Percentiles rank a stretch among this genome's conserved stretches.
Conservation (phyloP, 352 stramenopile species). For the Thraustochytrium sp. region DNA sequence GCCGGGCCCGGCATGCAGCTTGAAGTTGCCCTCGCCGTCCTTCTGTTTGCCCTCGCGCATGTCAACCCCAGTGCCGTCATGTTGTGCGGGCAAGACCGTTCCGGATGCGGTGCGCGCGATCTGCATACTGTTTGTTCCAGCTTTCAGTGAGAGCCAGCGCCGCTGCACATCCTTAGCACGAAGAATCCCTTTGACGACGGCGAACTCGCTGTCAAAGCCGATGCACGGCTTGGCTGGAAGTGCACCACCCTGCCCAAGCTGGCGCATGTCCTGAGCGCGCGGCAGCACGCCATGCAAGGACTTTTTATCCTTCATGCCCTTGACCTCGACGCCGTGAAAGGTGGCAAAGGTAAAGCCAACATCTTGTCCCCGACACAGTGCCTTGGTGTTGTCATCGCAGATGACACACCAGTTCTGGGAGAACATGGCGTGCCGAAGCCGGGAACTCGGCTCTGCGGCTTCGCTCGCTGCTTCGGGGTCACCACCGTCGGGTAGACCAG, state of each 20-base stretch:
- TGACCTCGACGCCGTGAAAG: background rate
- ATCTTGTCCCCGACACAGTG: background rate
- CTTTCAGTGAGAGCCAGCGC: no score
- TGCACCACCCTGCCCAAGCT: background rate
- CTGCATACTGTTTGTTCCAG: no score
- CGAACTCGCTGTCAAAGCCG: conserved; percentile 27
- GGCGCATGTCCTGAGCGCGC: background rate
- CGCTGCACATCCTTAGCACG: background rate
- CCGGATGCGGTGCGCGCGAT: no score
- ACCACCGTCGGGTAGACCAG: no score
- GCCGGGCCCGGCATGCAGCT: no score
- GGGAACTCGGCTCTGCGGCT: no score
- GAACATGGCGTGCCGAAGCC: background rate
- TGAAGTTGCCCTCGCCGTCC: no score
- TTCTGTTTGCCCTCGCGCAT: no score
- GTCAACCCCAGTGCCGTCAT: no score
- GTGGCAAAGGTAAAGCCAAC: background rate
- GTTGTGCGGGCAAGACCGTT: no score
- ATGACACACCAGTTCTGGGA: background rate
- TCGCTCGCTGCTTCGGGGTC: no score
- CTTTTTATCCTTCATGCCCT: background rate
- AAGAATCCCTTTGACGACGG: background rate
- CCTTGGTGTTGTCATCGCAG: background rate
- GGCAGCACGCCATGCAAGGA: background rate
- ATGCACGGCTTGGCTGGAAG: background rate